phyloP scores from a whole-genome alignment of 768 basidiomycete species.

The Collybia mongolica region DNA sequence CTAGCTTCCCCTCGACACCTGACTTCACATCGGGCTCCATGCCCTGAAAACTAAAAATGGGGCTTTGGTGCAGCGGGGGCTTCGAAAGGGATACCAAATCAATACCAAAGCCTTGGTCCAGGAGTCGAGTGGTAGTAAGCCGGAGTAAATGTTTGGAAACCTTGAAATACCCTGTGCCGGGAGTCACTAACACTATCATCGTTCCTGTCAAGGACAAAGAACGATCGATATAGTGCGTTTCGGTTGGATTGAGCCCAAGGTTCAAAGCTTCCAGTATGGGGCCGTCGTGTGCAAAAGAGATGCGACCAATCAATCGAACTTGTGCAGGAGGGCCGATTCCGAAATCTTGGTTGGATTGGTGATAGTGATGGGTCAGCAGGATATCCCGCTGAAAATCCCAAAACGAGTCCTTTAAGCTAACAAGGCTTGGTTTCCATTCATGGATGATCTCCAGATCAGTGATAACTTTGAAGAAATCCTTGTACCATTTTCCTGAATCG shows the following conservation, averaged over 20 bases:
- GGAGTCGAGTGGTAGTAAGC: constrained; percentile 88
- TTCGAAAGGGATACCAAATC: constrained; percentile 90
- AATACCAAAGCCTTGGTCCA: constrained; percentile 90
- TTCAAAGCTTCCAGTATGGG: constrained; percentile 96
- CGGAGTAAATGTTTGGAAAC: constrained; percentile 89
- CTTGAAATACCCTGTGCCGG: constrained; percentile 91
- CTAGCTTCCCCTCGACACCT: constrained; percentile 47
- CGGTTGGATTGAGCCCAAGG: constrained; percentile 86
- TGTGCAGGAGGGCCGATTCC: constrained; percentile 45
- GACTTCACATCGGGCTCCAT: constrained; percentile 49
- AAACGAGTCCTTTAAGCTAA: constrained; percentile 84
- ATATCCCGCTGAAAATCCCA: constrained; percentile 93
- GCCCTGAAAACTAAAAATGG: constrained; percentile 87
- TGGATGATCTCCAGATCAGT: constrained; percentile 86
- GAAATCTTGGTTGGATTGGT: constrained; percentile 60
- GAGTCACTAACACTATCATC: constrained; percentile 82
- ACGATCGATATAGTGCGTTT: constrained; percentile 94
- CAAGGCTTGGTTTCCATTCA: constrained; percentile 87
- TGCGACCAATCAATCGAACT: constrained; percentile 70
- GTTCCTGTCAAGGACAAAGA: constrained; percentile 88
- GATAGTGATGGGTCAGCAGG: constrained; percentile 85
- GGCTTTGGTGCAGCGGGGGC: constrained; percentile 89
- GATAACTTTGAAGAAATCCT: constrained; percentile 96
- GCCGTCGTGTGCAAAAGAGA: constrained; percentile 90
- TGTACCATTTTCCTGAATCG: constrained; percentile 80